Evolutionary conservation across 2,329 filamentous ascomycete species (phyloP), one percentile per base, ranked within the genome.

Genomic region (Xylariaceae sp.): DNA sequence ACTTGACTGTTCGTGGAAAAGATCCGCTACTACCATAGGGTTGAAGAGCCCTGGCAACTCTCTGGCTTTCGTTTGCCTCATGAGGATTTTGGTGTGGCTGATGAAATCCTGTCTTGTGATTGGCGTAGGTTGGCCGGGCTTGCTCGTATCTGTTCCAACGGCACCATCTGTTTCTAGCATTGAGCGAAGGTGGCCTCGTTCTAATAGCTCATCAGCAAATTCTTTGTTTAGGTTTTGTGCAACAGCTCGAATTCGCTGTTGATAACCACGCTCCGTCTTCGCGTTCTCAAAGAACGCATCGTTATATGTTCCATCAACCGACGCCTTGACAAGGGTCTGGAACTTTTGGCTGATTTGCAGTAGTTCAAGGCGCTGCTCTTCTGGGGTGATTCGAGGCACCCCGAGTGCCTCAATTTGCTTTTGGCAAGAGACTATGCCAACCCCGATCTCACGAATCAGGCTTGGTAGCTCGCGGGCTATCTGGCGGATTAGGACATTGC

Each of bases 21-120:
- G 65, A 18, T 86, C 79, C 0, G 73, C 71, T 0, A 88, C 75
- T 8, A 88, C 70, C 47, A 83, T 64, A 0, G 84, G 79, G 54
- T 85, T 85, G 66, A 84, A 87, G 0, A 74, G 82, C 0, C 85
- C 83, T 0, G 82, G 81, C 0, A 89, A 68, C 62, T 89, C 86
- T 4, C 77, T 70, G 1, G 81, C 84, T 27, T 75, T 73, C 4
- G 68, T 76, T 30, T 70, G 71, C 20, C 66, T 58, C 44, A 82
- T 67, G 3, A 75, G 67, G 0, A 65, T 54, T 33, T 70, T 48
- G 3, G 79, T 73, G 57, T 77, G 71, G 0, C 65, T 36, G 3
- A 82, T 65, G 36, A 73, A 78, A 6, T 74, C 64, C 8, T 66
- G 51, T 36, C 73, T 70, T 0, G 65, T 69, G 0, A 71, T 65